Conservation (phyloP, 345 rosid species). For the Murraya paniculata region DNA sequence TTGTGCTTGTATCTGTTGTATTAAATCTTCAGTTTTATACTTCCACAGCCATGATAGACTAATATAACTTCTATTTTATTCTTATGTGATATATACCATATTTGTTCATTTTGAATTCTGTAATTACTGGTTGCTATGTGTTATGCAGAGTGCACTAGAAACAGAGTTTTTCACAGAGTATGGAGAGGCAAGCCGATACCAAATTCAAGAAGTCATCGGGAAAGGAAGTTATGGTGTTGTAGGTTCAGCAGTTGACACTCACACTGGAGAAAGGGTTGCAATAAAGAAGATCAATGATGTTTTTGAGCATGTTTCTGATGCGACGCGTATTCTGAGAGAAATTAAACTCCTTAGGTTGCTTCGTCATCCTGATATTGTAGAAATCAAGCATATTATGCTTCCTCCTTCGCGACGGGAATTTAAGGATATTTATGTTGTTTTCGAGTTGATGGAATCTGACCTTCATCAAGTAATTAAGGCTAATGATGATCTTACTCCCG, state of each 20-base stretch:
- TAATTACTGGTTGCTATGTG: neutral
- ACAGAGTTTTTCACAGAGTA: conserved; percentile 94
- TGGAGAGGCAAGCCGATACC: conserved; percentile 89
- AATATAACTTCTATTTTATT: neutral
- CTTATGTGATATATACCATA: neutral
- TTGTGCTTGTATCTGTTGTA: neutral
- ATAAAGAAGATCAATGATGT: conserved; percentile 96
- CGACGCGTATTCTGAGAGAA: conserved; percentile 94
- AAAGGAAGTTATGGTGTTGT: conserved; percentile 99
- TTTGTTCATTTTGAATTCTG: neutral
- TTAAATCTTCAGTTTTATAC: neutral
- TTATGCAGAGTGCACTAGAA: conserved; percentile 53
- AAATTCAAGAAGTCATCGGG: conserved; percentile 90
- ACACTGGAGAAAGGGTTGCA: conserved; percentile 86
- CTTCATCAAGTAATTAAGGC: conserved; percentile 97
- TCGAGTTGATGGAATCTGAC: conserved; percentile 98
- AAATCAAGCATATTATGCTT: conserved; percentile 93
- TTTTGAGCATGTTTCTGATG: conserved; percentile 97
- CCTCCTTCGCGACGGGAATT: conserved; percentile 98
- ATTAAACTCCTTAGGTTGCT: conserved; percentile 90
- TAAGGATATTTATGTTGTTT: conserved; percentile 88
- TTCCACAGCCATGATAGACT: neutral
- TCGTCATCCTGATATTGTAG: conserved; percentile 91
- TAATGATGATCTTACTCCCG: conserved; percentile 94
- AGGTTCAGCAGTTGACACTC: conserved; percentile 81